Percentiles rank a stretch among this genome's conserved stretches.
These are phyloP conservation scores for Polygonum aviculare DNA, from an alignment of 148 eudicot species.

Conservation along the genomic window DNA sequence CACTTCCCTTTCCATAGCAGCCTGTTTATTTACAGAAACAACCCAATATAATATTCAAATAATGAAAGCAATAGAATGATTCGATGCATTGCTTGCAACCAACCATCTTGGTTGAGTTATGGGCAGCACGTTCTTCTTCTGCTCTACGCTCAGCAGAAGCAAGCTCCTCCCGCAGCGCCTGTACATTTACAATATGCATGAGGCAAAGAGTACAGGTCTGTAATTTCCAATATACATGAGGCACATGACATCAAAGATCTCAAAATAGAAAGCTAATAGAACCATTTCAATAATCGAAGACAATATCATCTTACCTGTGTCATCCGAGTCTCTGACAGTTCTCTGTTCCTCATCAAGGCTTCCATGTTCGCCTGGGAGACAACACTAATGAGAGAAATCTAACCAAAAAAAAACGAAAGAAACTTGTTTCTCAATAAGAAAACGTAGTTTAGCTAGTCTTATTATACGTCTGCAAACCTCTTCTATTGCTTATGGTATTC, in stretches of 20 bases:
- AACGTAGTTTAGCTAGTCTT: not conserved
- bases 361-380: constrained; percentile 82
- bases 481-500: not conserved
- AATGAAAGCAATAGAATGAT: not conserved
- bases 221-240: not conserved
- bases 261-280: not conserved
- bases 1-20: constrained; percentile 97
- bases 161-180: constrained; percentile 94
- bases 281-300: constrained; percentile 5
- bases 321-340: constrained; percentile 94
- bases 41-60: constrained; percentile 9
- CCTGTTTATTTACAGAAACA: constrained; percentile 35
- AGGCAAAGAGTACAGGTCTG: not conserved
- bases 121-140: constrained; percentile 93
- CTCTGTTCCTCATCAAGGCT: constrained; percentile 86
- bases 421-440: not conserved
- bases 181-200: constrained; percentile 8
- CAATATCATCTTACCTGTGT: constrained; percentile 72
- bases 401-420: not conserved
- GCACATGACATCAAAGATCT: not conserved
- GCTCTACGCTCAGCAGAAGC: constrained; percentile 85
- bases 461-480: not conserved
- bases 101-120: constrained; percentile 91
- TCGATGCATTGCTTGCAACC: not conserved
- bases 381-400: constrained; percentile 10